Percentiles rank a stretch among this genome's conserved stretches.
Evolutionary conservation across 2,329 filamentous ascomycete species (phyloP).

Genomic region (Bipolaris gigantea): DNA sequence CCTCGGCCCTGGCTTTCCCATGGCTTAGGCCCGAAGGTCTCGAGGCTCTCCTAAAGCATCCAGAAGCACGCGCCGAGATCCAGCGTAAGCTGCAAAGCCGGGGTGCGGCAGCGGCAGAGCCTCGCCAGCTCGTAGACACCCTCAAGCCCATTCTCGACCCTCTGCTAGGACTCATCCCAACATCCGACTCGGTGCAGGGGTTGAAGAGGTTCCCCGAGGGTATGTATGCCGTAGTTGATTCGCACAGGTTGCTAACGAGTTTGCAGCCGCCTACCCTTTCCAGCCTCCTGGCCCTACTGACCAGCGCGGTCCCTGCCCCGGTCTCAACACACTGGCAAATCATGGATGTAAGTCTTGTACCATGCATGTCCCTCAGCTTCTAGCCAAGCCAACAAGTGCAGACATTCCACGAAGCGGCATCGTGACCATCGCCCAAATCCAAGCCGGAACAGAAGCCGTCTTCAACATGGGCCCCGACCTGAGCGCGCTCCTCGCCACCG

Average conservation of each 20-base stretch:
- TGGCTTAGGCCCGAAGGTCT: slow-evolving; percentile 21
- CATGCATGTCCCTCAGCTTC: slow-evolving; percentile 15
- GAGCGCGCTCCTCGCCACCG: slow-evolving; percentile 20
- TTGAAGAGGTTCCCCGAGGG: slow-evolving; percentile 24
- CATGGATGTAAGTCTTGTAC: background rate
- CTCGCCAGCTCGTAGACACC: slow-evolving; percentile 12
- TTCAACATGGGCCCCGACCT: slow-evolving; percentile 48
- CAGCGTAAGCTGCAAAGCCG: slow-evolving; percentile 10
- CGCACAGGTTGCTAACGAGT: background rate
- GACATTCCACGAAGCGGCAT: slow-evolving; percentile 46
- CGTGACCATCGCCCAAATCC: slow-evolving; percentile 39
- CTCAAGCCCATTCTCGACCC: slow-evolving; percentile 15
- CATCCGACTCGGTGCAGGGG: slow-evolving; percentile 16
- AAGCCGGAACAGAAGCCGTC: slow-evolving; percentile 35
- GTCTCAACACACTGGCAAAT: slow-evolving; percentile 22
- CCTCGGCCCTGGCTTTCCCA: slow-evolving; percentile 17
- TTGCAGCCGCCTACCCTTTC: slow-evolving; percentile 33
- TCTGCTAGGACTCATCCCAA: slow-evolving; percentile 20
- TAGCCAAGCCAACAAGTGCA: slow-evolving; percentile 34
- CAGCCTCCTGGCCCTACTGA: slow-evolving; percentile 44
- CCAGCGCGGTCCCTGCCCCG: slow-evolving; percentile 48
- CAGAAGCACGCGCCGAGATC: slow-evolving; percentile 17
- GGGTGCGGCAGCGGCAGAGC: background rate
- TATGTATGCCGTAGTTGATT: background rate
- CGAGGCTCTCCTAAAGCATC: slow-evolving; percentile 20